Conservation (phyloP, 768 basidiomycete genomes). For the Pulveroboletus sp. region DNA sequence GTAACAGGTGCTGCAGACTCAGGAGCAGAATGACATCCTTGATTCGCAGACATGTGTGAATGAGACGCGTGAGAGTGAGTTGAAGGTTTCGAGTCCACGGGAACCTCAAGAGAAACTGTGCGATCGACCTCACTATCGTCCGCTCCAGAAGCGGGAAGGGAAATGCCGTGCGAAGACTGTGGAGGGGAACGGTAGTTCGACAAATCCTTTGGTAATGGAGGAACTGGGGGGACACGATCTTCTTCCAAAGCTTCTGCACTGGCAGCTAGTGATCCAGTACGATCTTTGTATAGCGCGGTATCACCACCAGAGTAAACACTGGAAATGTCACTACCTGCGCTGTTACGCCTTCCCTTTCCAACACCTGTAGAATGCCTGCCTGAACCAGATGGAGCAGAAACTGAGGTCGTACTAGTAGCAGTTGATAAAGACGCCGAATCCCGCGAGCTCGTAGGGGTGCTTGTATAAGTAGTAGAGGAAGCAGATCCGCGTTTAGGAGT, state of each 20-base stretch:
- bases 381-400: conserved; percentile 55
- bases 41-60: conserved; percentile 37
- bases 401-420: conserved; percentile 72
- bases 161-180: conserved; percentile 49
- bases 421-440: conserved; percentile 83
- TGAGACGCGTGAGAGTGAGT: conserved; percentile 29
- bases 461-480: conserved; percentile 81
- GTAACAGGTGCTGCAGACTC: conserved; percentile 44
- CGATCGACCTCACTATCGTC: conserved; percentile 48
- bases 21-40: conserved; percentile 35
- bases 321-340: conserved; percentile 81
- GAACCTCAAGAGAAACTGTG: conserved; percentile 49
- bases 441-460: conserved; percentile 77
- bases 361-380: conserved; percentile 61
- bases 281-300: conserved; percentile 58
- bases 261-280: conserved; percentile 54
- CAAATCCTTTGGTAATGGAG: conserved; percentile 86
- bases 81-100: conserved; percentile 28
- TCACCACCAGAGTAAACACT: conserved; percentile 65
- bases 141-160: conserved; percentile 43
- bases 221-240: conserved; percentile 81
- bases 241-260: conserved; percentile 60
- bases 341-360: conserved; percentile 68
- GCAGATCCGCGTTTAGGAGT: conserved; percentile 86
- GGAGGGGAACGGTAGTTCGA: conserved; percentile 72